A percentile compares a stretch with the other conserved stretches of the same genome.
Conservation (phyloP, 164 flowering plant genomes). For the Berberis thunbergii region DNA sequence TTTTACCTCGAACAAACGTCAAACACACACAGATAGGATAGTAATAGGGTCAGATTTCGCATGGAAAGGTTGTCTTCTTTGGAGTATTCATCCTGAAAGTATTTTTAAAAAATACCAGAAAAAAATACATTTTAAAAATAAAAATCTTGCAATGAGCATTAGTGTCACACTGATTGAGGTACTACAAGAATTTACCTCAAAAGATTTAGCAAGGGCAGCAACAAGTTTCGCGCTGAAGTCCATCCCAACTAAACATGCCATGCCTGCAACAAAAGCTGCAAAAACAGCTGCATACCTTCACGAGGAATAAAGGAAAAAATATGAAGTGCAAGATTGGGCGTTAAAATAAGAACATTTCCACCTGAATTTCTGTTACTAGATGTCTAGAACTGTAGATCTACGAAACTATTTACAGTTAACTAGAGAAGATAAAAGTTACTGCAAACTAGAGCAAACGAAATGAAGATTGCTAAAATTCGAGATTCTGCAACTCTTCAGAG, state of each 20-base stretch:
- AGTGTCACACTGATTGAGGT: not conserved
- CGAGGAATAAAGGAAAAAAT: constrained; percentile 3
- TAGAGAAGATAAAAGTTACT: no score
- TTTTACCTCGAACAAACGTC: constrained; percentile 85
- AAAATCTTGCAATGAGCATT: not conserved
- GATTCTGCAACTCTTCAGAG: no score
- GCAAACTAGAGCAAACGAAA: no score
- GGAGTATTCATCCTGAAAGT: constrained; percentile 54
- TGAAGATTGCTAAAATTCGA: no score
- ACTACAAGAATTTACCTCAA: constrained; percentile 52
- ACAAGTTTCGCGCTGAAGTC: constrained; percentile 87
- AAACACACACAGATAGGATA: constrained; percentile 70
- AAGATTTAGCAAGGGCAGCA: constrained; percentile 64
- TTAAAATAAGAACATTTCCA: no score
- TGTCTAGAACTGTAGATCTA: no score
- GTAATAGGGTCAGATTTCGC: constrained; percentile 72
- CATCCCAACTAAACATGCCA: constrained; percentile 72
- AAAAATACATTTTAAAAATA: not conserved
- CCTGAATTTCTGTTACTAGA: no score
- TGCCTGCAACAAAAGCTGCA: constrained; percentile 91
- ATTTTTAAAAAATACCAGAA: constrained; percentile 1
- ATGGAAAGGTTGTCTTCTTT: constrained; percentile 75
- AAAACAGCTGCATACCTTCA: constrained; percentile 88
- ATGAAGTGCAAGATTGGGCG: not conserved
- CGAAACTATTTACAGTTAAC: no score